A percentile compares a stretch with the other conserved stretches of the same genome.
These are phyloP conservation scores for Leucosporidium scottii DNA, from an alignment of 768 basidiomycete genomes.

Conservation along the genomic window DNA sequence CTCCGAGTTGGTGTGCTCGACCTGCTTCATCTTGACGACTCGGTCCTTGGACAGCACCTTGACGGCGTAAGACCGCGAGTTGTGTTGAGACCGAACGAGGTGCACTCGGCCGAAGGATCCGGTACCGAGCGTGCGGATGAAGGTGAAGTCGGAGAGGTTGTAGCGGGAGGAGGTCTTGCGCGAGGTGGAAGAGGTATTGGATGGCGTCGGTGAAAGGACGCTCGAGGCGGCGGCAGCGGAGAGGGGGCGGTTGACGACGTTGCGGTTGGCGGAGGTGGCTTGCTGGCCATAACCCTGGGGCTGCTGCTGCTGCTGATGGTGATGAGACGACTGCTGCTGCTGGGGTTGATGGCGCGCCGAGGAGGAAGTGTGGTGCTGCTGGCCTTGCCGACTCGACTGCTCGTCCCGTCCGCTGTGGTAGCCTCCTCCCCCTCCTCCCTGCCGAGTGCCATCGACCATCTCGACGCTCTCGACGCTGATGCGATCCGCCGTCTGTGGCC, in stretches of 20 bases:
- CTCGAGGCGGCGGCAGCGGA: constrained; percentile 6
- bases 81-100: constrained; percentile 59
- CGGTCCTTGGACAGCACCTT: constrained; percentile 49
- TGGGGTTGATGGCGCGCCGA: neutral
- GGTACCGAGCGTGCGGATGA: constrained; percentile 54
- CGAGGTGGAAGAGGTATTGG: constrained; percentile 26
- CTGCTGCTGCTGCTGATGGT: constrained; percentile 9
- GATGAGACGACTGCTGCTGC: constrained; percentile 1
- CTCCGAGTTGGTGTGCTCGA: constrained; percentile 97
- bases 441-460: neutral
- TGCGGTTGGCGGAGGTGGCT: neutral
- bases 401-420: constrained; percentile 1
- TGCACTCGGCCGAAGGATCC: constrained; percentile 94
- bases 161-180: constrained; percentile 38
- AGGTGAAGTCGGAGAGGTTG: constrained; percentile 37
- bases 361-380: neutral
- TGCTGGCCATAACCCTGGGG: neutral
- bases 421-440: constrained; percentile 1
- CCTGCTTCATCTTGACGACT: constrained; percentile 67
- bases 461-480: constrained; percentile 22
- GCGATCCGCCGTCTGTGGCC: constrained; percentile 1
- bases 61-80: constrained; percentile 62
- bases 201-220: constrained; percentile 34
- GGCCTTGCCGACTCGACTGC: neutral
- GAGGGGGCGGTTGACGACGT: constrained; percentile 11